Percentiles rank a stretch among this genome's conserved stretches.
Conservation (phyloP, 1,284 basidiomycete genomes). For the Inonotus hispidus region DNA sequence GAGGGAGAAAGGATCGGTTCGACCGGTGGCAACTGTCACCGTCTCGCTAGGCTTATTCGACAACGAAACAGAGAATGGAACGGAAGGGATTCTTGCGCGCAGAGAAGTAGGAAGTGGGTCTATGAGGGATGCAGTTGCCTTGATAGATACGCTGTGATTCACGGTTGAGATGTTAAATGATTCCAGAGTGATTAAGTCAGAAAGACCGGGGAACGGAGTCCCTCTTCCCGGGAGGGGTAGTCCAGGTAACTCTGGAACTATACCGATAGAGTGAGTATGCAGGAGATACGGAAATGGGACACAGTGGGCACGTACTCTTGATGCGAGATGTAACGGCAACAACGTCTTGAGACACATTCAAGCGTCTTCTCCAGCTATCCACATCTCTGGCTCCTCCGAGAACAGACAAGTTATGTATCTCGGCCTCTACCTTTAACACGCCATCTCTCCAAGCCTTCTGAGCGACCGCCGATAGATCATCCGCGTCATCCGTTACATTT, state of each 20-base stretch:
- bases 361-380: constrained; percentile 43
- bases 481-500: constrained; percentile 47
- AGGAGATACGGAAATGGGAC: not conserved
- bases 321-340: constrained; percentile 42
- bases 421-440: constrained; percentile 37
- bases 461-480: constrained; percentile 45
- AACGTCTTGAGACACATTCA: constrained; percentile 40
- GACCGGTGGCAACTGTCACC: constrained; percentile 45
- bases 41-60: constrained; percentile 21
- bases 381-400: constrained; percentile 44
- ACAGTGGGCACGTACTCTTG: constrained; percentile 34
- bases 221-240: constrained; percentile 54
- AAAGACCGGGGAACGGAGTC: constrained; percentile 46
- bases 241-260: constrained; percentile 63
- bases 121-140: constrained; percentile 40
- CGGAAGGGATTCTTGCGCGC: constrained; percentile 41
- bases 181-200: constrained; percentile 53
- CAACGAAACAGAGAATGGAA: constrained; percentile 60
- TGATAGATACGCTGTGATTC: constrained; percentile 54
- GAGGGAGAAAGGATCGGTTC: constrained; percentile 48
- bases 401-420: constrained; percentile 39
- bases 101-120: constrained; percentile 7
- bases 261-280: constrained; percentile 8
- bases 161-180: constrained; percentile 52
- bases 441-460: constrained; percentile 56